These are phyloP conservation scores for Lepidium aucheri DNA, from an alignment of 345 rosid genomes.

Conservation along the genomic window DNA sequence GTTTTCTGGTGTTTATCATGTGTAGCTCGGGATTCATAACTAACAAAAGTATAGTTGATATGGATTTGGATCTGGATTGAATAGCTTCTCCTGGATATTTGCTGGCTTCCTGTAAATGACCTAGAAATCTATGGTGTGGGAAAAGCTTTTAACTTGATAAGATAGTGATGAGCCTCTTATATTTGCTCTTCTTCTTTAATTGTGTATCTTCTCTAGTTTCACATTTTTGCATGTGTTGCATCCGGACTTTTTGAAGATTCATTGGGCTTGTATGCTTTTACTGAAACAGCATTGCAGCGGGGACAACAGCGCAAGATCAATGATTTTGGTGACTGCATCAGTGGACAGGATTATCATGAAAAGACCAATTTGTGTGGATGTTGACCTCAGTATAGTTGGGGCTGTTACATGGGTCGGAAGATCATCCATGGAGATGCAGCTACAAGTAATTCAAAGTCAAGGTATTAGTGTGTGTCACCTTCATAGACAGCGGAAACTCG, in stretches of 20 bases:
- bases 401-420: slow-evolving; percentile 92
- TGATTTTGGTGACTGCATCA: slow-evolving; percentile 83
- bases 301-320: slow-evolving; percentile 46
- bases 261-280: not conserved
- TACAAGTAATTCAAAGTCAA: slow-evolving; percentile 59
- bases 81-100: not conserved
- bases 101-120: not conserved
- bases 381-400: slow-evolving; percentile 51
- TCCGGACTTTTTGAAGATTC: not conserved
- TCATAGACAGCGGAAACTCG: not conserved
- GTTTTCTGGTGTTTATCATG: too few relatives aligned
- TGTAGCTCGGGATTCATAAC: not conserved
- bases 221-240: not conserved
- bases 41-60: too few relatives aligned
- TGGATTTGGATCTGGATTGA: not conserved
- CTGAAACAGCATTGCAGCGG: slow-evolving; percentile 60
- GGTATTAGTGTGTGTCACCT: slow-evolving; percentile 29
- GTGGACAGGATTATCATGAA: slow-evolving; percentile 72
- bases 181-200: not conserved
- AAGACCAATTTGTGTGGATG: slow-evolving; percentile 52
- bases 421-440: slow-evolving; percentile 81
- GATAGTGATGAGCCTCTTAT: not conserved
- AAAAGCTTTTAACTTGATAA: not conserved
- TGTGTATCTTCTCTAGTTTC: not conserved
- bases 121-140: not conserved